Percentiles rank a stretch among this genome's conserved stretches.
Conservation (phyloP, 345 rosid species). For the Eucalyptus sp. region DNA sequence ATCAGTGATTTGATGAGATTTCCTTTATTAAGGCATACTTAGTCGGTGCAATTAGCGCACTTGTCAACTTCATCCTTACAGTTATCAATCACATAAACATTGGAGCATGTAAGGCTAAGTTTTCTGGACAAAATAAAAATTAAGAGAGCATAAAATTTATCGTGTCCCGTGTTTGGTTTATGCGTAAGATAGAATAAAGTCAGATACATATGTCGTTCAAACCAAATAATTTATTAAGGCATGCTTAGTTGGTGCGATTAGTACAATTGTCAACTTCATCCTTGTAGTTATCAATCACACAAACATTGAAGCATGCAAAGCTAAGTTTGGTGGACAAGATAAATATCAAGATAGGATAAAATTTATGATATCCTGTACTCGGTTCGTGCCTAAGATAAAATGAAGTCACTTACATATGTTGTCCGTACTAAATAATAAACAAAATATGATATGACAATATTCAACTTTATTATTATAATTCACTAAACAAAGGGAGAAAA, state of each 20-base stretch:
- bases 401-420: neutral
- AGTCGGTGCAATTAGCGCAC: neutral
- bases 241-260: neutral
- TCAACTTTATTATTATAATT: neutral
- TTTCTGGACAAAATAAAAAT: neutral
- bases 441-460: neutral
- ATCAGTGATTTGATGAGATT: neutral
- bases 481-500: too few species aligned
- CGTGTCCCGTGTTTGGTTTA: neutral
- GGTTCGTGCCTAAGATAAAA: neutral
- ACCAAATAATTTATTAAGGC: neutral
- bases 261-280: neutral
- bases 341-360: neutral
- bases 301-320: neutral
- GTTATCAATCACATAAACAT: neutral
- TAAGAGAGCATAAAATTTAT: neutral
- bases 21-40: neutral
- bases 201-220: neutral
- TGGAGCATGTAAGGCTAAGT: neutral
- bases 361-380: rapidly evolving
- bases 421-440: neutral
- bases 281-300: neutral
- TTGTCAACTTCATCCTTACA: neutral
- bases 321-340: too few species aligned
- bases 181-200: neutral